Conservation (phyloP, 495 filamentous ascomycete species). For the Aspergillus steynii region DNA sequence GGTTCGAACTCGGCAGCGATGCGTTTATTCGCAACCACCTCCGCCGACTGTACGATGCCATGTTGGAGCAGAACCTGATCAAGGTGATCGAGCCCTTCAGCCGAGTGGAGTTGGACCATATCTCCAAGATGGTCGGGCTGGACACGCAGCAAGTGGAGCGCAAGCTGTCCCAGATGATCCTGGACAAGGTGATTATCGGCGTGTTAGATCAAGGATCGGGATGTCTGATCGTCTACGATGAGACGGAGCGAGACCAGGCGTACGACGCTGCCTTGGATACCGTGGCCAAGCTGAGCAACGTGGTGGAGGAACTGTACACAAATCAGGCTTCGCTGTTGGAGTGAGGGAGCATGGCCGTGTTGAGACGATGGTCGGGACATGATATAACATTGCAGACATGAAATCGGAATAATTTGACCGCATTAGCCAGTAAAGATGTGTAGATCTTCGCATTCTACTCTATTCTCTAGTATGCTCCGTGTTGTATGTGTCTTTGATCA, state of each 20-base stretch:
- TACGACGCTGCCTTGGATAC: slow-evolving; percentile 94
- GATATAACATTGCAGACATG: slow-evolving; percentile 29
- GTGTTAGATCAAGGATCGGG: slow-evolving; percentile 97
- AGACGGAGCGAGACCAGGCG: slow-evolving; percentile 86
- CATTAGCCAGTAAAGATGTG: neutral
- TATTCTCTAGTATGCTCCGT: too few relatives aligned
- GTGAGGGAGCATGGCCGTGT: slow-evolving; percentile 44
- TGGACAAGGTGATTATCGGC: slow-evolving; percentile 97
- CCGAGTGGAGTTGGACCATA: slow-evolving; percentile 92
- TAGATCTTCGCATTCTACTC: too few relatives aligned
- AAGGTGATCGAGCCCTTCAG: slow-evolving; percentile 99
- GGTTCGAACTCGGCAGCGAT: slow-evolving; percentile 88
- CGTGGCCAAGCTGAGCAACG: slow-evolving; percentile 95
- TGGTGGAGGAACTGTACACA: slow-evolving; percentile 95
- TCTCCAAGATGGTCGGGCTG: slow-evolving; percentile 94
- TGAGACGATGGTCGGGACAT: slow-evolving; percentile 21
- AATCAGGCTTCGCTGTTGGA: slow-evolving; percentile 96
- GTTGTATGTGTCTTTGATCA: too few relatives aligned
- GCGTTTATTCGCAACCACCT: slow-evolving; percentile 94
- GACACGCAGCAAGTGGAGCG: slow-evolving; percentile 96
- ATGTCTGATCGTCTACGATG: slow-evolving; percentile 95
- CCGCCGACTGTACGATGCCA: slow-evolving; percentile 91
- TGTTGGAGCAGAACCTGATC: slow-evolving; percentile 98
- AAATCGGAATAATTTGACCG: neutral
- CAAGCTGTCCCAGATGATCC: slow-evolving; percentile 98